phyloP scores from a whole-genome alignment of 2,329 filamentous ascomycete species.

The Podosphaera aphanis region DNA sequence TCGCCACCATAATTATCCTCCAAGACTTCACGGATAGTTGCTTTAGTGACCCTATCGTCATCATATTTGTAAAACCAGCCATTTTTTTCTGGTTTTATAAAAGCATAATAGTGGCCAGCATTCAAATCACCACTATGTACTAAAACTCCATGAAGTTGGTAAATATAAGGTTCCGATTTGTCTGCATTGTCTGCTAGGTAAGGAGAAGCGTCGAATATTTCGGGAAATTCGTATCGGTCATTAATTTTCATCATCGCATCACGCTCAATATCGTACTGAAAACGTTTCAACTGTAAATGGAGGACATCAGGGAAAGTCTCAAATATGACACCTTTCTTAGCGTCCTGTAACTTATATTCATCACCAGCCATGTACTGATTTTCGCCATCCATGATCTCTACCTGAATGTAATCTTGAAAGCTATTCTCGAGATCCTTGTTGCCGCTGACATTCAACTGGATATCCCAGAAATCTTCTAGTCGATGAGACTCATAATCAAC shows the following conservation, averaged over 20 bases:
- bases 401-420: slow-evolving; percentile 87
- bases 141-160: slow-evolving; percentile 81
- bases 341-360: slow-evolving; percentile 78
- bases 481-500: slow-evolving; percentile 92
- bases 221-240: slow-evolving; percentile 74
- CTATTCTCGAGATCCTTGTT: slow-evolving; percentile 86
- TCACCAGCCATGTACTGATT: slow-evolving; percentile 94
- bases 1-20: slow-evolving; percentile 96
- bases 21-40: slow-evolving; percentile 70
- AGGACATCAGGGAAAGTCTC: slow-evolving; percentile 83
- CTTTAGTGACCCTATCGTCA: slow-evolving; percentile 88
- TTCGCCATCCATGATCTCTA: slow-evolving; percentile 90
- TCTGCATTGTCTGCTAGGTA: slow-evolving; percentile 75
- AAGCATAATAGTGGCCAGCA: slow-evolving; percentile 95
- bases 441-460: slow-evolving; percentile 86
- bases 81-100: slow-evolving; percentile 78
- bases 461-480: slow-evolving; percentile 95
- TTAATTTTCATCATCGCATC: slow-evolving; percentile 99
- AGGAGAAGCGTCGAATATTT: slow-evolving; percentile 59
- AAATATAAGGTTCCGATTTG: slow-evolving; percentile 69
- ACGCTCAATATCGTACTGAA: slow-evolving; percentile 89
- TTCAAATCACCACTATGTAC: slow-evolving; percentile 95
- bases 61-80: slow-evolving; percentile 95
- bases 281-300: slow-evolving; percentile 86
- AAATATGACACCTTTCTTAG: slow-evolving; percentile 94